These are phyloP conservation scores for Phytophthora boehmeriae DNA, from an alignment of 352 stramenopile genomes.

Conservation along the genomic window DNA sequence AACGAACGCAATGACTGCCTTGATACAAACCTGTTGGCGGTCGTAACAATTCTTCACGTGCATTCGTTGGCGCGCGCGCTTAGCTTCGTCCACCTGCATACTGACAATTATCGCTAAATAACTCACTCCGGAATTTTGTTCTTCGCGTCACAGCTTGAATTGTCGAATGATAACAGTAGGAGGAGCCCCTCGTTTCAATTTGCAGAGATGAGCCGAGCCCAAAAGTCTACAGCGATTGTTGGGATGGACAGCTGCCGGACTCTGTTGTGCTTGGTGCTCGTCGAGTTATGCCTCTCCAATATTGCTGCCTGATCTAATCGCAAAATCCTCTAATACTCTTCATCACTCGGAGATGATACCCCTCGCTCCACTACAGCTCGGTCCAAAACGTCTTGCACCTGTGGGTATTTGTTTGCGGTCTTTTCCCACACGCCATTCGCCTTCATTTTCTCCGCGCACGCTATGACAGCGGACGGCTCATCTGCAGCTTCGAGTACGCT, in stretches of 20 bases:
- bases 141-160: slow-evolving; percentile 13
- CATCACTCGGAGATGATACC: neutral
- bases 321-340: slow-evolving; percentile 9
- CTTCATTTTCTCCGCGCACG: slow-evolving; percentile 41
- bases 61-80: slow-evolving; percentile 61
- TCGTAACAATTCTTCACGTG: slow-evolving; percentile 62
- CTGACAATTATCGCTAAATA: slow-evolving; percentile 9
- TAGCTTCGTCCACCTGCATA: slow-evolving; percentile 21
- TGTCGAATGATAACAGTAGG: slow-evolving; percentile 12
- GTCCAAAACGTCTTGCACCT: slow-evolving; percentile 38
- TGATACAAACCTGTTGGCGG: slow-evolving; percentile 31
- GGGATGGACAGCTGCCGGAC: too few species aligned
- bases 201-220: neutral
- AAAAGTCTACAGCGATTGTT: neutral
- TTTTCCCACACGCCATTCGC: slow-evolving; percentile 30
- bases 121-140: slow-evolving; percentile 7
- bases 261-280: too few species aligned
- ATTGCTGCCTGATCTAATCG: slow-evolving; percentile 11
- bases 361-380: slow-evolving; percentile 20
- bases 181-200: slow-evolving; percentile 1
- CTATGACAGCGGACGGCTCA: slow-evolving; percentile 33
- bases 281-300: neutral
- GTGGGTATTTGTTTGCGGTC: slow-evolving; percentile 42
- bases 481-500: slow-evolving; percentile 41
- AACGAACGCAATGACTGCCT: neutral